A percentile compares a stretch with the other conserved stretches of the same genome.
Evolutionary conservation across 768 basidiomycete genomes (phyloP).

Genomic region (Pulveroboletus frians): DNA sequence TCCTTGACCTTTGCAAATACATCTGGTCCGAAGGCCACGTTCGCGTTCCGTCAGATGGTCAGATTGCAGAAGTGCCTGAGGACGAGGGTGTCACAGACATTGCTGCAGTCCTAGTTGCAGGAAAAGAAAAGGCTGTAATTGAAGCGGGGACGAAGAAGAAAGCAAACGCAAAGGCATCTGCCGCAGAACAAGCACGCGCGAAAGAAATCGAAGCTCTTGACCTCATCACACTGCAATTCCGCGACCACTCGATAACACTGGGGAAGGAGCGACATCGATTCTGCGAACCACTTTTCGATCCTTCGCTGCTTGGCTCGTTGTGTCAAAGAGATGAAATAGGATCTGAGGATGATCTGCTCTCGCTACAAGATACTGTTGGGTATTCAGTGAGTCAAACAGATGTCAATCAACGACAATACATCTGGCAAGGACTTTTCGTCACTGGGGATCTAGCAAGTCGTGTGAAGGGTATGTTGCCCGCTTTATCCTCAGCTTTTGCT

Average conservation of each 20-base stretch:
- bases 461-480: constrained; percentile 55
- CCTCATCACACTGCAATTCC: constrained; percentile 71
- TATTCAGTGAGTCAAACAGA: constrained; percentile 58
- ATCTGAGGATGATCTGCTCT: constrained; percentile 24
- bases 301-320: constrained; percentile 45
- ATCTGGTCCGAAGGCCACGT: constrained; percentile 61
- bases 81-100: constrained; percentile 89
- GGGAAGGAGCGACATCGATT: constrained; percentile 88
- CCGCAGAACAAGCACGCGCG: constrained; percentile 75
- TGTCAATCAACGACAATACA: constrained; percentile 59
- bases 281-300: constrained; percentile 87
- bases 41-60: constrained; percentile 71
- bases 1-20: constrained; percentile 61
- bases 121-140: constrained; percentile 87
- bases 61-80: constrained; percentile 54
- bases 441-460: constrained; percentile 71
- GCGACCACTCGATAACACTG: constrained; percentile 63
- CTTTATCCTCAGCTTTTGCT: neutral
- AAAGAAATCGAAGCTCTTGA: constrained; percentile 81
- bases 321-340: constrained; percentile 23
- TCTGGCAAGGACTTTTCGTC: constrained; percentile 77
- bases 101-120: constrained; percentile 83
- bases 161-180: constrained; percentile 63
- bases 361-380: constrained; percentile 66
- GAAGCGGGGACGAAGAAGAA: constrained; percentile 81